Evolutionary conservation across 163 green algal genomes (phyloP).

Genomic region (Chloromonas sp.): DNA sequence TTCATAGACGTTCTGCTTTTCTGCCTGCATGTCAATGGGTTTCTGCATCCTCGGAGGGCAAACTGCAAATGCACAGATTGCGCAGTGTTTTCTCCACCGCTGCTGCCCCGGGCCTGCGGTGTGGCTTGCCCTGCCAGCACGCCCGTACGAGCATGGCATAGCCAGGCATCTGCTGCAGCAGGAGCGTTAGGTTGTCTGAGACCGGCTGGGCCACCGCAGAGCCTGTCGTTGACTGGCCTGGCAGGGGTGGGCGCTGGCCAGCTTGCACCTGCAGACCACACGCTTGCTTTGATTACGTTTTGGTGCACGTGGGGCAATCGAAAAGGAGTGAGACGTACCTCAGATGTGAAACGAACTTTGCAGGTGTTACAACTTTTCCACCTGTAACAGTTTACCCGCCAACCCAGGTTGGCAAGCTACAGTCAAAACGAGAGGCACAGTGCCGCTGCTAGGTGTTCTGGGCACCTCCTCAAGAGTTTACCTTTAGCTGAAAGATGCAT

Average conservation of each 20-base stretch:
- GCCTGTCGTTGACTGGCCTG: background rate
- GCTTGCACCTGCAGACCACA: background rate
- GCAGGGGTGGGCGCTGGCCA: background rate
- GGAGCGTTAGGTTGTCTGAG: background rate
- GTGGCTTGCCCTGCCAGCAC: background rate
- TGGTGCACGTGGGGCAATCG: too few species aligned
- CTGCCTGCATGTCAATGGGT: background rate
- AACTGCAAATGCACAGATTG: background rate
- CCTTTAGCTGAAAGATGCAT: background rate
- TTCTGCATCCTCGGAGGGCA: background rate
- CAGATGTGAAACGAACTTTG: too few species aligned
- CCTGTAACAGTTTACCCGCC: too few species aligned
- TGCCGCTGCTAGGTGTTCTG: background rate
- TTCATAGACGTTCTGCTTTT: too few species aligned
- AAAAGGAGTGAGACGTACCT: too few species aligned
- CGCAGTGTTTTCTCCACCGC: background rate
- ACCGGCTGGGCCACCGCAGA: background rate
- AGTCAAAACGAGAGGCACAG: background rate
- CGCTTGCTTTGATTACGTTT: too few species aligned
- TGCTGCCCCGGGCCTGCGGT: background rate
- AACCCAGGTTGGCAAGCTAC: too few species aligned
- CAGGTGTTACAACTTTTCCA: too few species aligned
- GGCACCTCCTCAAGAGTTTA: background rate
- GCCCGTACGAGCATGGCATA: background rate
- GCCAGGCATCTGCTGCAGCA: background rate